Conservation (phyloP, 2,329 filamentous ascomycete genomes). For the Daldinia eschscholtzii region DNA sequence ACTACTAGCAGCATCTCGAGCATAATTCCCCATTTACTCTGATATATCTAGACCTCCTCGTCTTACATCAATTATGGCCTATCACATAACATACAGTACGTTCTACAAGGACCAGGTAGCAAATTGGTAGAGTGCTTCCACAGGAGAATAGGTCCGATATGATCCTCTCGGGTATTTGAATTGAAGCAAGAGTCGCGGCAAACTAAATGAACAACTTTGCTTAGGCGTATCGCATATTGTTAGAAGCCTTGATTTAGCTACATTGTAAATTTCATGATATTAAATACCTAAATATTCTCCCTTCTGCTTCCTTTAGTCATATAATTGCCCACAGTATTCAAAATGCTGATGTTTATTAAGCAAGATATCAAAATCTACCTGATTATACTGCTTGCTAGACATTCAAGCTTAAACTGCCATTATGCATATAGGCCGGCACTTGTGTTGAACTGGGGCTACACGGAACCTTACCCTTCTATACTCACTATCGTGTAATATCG, state of each 20-base stretch:
- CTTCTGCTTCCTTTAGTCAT: too few species aligned
- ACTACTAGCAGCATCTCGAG: background rate
- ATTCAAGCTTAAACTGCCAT: too few species aligned
- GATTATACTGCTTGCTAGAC: too few species aligned
- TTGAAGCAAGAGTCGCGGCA: background rate
- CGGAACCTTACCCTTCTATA: too few species aligned
- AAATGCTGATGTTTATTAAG: too few species aligned
- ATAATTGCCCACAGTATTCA: too few species aligned
- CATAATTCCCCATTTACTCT: background rate
- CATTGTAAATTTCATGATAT: background rate
- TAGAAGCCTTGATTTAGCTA: background rate
- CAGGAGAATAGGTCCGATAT: background rate
- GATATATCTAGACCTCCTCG: background rate
- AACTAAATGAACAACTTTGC: background rate
- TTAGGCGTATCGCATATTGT: background rate
- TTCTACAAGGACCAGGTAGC: background rate
- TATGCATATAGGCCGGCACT: too few species aligned
- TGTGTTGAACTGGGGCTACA: too few species aligned
- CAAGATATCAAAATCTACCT: too few species aligned
- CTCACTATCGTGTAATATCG: too few species aligned
- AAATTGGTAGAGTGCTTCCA: background rate
- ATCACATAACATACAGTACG: background rate
- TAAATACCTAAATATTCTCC: too few species aligned
- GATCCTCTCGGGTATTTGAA: background rate
- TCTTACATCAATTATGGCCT: background rate